Base-by-base conservation (phyloP, 768 basidiomycete genomes). In the Dioszegia hungarica region DNA sequence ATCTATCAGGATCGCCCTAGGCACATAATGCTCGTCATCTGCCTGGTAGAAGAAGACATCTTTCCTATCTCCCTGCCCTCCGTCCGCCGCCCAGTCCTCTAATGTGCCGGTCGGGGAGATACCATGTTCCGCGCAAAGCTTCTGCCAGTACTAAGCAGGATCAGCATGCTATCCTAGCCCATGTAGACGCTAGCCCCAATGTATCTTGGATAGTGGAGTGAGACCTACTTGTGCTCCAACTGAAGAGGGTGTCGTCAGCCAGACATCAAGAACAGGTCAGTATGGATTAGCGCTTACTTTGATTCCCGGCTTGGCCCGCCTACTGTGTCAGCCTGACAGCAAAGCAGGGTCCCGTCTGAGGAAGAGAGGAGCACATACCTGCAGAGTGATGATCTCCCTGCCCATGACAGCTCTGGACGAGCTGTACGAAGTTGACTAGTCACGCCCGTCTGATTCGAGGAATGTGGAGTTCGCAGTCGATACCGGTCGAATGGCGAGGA, bases 1-100 rank as follows among this genome's bases (percentile, higher is more conserved):
- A 77, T 99, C 95, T 38, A 76, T 85, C 36, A 99, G 82, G 60
- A 99, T 94, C 4, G 95, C 90, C 50, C 95, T 84, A 1, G 95
- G 95, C 58, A 99, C 93, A 77, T 98, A 99, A 69, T 95, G 93
- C 75, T 98, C 95, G 70, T 99, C 95, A 75, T 99, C 95, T n/a
- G 95, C 95, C 76, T 98, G 94, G 75, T 99, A 98, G 79, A 99
- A 99, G 79, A 99, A 99, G 25, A 95, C 94, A 78, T 99, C 95
- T 73, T 98, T 99, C 66, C 95, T 82, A 78, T 99, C 95, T 8
- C 69, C 70, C 39, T 67, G 66, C 9, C 90, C 90, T 19, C 89
- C 89, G 67, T 93, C 91, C 1, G 87, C 89, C 5, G 93, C 92
- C 89, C 90, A 94, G 61, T 98, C 93, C 75, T 98, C 93, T 44